Percentiles rank a stretch among this genome's conserved stretches.
phyloP scores from a whole-genome alignment of 78 protist species.

The Bodo saltans region DNA sequence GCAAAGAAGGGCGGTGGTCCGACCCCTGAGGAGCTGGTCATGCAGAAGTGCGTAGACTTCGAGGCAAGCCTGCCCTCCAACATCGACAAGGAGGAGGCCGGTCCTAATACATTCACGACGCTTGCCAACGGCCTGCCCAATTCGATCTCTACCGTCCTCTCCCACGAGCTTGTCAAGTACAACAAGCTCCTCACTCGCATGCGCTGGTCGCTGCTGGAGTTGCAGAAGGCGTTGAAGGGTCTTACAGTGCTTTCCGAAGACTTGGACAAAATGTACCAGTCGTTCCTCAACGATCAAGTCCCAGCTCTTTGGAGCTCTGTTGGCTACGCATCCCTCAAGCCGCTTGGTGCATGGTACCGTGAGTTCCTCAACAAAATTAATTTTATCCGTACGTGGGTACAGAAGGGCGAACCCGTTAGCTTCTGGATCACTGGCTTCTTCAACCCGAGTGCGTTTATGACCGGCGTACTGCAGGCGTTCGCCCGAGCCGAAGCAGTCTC shows the following conservation, averaged over 20 bases:
- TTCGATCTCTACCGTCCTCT: conserved; percentile 61
- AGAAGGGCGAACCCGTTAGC: conserved; percentile 45
- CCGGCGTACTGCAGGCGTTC: conserved; percentile 57
- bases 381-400: conserved; percentile 63
- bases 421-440: conserved; percentile 77
- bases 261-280: conserved; percentile 55
- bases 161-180: conserved; percentile 69
- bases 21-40: conserved; percentile 23
- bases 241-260: conserved; percentile 61
- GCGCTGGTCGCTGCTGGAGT: conserved; percentile 13
- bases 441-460: conserved; percentile 66
- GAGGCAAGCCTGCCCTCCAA: background rate
- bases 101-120: background rate
- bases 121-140: conserved; percentile 30
- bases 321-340: conserved; percentile 65
- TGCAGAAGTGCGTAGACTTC: background rate
- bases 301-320: conserved; percentile 48
- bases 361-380: conserved; percentile 44
- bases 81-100: conserved; percentile 16
- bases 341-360: conserved; percentile 67
- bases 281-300: conserved; percentile 39
- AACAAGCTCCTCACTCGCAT: conserved; percentile 49
- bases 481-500: conserved; percentile 38
- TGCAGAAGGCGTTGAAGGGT: conserved; percentile 63
- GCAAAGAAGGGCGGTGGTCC: background rate